phyloP scores from a whole-genome alignment of 306 rosid species.

The Malus fusca region DNA sequence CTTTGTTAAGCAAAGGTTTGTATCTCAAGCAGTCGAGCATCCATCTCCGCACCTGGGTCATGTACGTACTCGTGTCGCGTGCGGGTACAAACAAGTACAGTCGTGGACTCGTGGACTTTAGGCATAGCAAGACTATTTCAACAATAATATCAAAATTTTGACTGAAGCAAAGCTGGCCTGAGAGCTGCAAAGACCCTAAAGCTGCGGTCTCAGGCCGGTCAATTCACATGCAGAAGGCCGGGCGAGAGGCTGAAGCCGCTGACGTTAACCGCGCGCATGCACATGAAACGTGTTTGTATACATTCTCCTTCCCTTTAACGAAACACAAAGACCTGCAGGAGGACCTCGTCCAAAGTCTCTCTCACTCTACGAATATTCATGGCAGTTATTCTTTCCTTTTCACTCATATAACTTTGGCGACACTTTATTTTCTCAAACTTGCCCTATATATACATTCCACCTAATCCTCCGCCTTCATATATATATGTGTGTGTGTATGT shows the following conservation, averaged over 20 bases:
- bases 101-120: too few species aligned
- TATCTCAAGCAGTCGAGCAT: too few species aligned
- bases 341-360: background rate
- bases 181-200: background rate
- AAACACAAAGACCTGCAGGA: background rate
- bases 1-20: too few species aligned
- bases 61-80: too few species aligned
- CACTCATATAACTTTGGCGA: background rate
- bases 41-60: too few species aligned
- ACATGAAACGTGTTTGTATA: background rate
- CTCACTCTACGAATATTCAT: background rate
- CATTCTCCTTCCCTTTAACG: background rate
- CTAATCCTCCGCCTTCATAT: background rate
- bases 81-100: too few species aligned
- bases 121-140: too few species aligned
- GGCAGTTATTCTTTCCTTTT: background rate
- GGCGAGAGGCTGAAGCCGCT: background rate
- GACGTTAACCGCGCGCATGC: background rate
- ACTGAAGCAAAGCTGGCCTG: background rate
- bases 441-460: background rate
- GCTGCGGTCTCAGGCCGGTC: background rate
- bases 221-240: background rate
- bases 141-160: background rate
- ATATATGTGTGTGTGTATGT: too few species aligned
- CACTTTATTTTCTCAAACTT: background rate